These are phyloP conservation scores for Avicennia marina DNA, from an alignment of 257 asterid species.

Conservation along the genomic window DNA sequence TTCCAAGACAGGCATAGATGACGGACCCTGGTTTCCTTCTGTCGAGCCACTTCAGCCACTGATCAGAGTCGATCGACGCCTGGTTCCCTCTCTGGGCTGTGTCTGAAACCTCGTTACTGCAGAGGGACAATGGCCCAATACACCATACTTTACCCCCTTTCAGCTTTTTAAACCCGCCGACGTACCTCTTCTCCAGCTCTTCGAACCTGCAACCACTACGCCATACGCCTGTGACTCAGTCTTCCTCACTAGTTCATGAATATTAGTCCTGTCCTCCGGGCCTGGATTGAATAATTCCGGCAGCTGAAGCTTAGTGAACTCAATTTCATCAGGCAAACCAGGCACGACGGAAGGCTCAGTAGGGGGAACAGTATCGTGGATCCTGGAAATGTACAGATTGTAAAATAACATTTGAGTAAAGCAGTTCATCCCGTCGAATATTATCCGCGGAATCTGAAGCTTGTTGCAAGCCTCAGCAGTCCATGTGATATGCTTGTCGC, in stretches of 20 bases:
- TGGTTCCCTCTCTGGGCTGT: constrained; percentile 39
- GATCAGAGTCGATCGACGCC: constrained; percentile 14
- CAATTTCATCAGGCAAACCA: constrained; percentile 43
- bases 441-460: constrained; percentile 36
- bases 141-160: constrained; percentile 50
- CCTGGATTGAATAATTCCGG: constrained; percentile 30
- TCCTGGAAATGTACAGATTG: constrained; percentile 19
- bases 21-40: constrained; percentile 27
- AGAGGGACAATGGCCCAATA: constrained; percentile 56
- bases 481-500: constrained; percentile 48
- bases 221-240: background rate
- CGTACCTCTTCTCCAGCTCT: background rate
- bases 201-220: background rate
- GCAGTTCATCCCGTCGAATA: constrained; percentile 52
- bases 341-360: constrained; percentile 29
- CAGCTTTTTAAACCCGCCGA: constrained; percentile 1
- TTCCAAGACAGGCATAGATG: constrained; percentile 41
- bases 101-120: constrained; percentile 23
- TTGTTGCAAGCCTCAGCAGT: constrained; percentile 26
- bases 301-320: constrained; percentile 32
- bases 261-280: background rate
- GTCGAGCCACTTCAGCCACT: constrained; percentile 39
- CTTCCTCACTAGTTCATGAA: constrained; percentile 21
- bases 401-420: constrained; percentile 38
- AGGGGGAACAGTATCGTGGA: constrained; percentile 19